These are phyloP conservation scores for Salix koriyanagi DNA, from an alignment of 345 rosid species.

Conservation along the genomic window DNA sequence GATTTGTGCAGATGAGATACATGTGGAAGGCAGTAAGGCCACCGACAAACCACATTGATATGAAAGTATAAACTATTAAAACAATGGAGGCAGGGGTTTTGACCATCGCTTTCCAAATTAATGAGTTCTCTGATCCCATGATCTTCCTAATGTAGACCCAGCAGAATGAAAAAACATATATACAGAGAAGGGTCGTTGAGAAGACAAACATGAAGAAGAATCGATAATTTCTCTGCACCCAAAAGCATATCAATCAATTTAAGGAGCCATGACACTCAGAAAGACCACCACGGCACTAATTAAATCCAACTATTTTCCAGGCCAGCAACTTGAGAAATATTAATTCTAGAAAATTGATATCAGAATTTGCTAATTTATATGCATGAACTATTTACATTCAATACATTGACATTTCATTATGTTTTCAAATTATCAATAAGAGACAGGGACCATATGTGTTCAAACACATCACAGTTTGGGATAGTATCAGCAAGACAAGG, in stretches of 20 bases:
- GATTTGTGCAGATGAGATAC: conserved; percentile 85
- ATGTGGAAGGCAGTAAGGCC: conserved; percentile 83
- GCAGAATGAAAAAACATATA: conserved; percentile 83
- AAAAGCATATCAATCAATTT: conserved; percentile 8
- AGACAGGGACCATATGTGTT: neutral
- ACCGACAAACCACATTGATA: conserved; percentile 90
- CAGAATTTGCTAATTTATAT: neutral
- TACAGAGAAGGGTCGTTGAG: conserved; percentile 73
- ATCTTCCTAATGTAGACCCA: conserved; percentile 75
- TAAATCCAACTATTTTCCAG: neutral
- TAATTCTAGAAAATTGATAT: neutral
- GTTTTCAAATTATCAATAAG: conserved; percentile 1
- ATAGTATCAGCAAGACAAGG: neutral
- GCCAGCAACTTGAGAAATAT: neutral
- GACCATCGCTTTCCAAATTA: conserved; percentile 77
- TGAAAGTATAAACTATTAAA: conserved; percentile 65
- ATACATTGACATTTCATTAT: neutral
- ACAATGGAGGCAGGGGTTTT: conserved; percentile 89
- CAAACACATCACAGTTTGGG: neutral
- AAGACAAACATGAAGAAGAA: conserved; percentile 94
- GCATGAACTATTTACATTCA: neutral
- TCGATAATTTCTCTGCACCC: conserved; percentile 88
- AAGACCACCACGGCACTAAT: neutral
- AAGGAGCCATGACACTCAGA: neutral
- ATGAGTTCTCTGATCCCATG: conserved; percentile 48